Base-by-base conservation (phyloP, 1,139 yeast species). In the Pichia sp. region DNA sequence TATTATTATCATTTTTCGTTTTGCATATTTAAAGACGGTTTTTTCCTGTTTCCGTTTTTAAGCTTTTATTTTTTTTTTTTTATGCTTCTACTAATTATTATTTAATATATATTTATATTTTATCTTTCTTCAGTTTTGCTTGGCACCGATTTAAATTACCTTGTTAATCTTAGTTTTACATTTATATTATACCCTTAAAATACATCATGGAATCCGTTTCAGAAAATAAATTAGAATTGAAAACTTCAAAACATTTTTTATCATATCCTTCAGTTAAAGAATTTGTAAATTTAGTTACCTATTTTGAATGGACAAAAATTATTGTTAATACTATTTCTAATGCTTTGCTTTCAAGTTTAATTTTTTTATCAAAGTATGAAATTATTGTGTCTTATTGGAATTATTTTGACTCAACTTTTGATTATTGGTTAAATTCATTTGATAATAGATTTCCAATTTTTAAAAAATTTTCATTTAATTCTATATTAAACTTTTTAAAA, bases 361-460 rank as follows among this genome's bases (percentile, higher is more conserved):
- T 41, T 3, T 47, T 51, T 33, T 29, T 58, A 4, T 47, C 57
- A 2, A 43, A 43, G 3, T 52, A 50, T 39, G 45, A 55, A 11
- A 28, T 56, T 5, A 33, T 53, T 11, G 57, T 56, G 8, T 39
- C 52, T 2, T 45, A 51, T 36, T 53, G 57, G 48, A 57, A 57
- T 42, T 44, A 40, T 7, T 7, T 54, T 9, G 64, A 60, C 48
- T 42, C 48, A 30, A 27, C 40, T 8, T 26, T 54, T 3, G 57
- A 55, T 32, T 35, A 46, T 18, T 42, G 48, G 30, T 47, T 60
- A 26, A 36, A 39, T 36, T 42, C 32, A 7, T 34, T 61, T n/a
- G 64, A 61, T 44, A 42, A 46, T 27, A 44, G 44, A 3, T 52
- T 56, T 47, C 62, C 64, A 28, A 9, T 29, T 11, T 18, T 58